Evolutionary conservation across 208 protist genomes (phyloP).

Genomic region (Porcisia hertigi): DNA sequence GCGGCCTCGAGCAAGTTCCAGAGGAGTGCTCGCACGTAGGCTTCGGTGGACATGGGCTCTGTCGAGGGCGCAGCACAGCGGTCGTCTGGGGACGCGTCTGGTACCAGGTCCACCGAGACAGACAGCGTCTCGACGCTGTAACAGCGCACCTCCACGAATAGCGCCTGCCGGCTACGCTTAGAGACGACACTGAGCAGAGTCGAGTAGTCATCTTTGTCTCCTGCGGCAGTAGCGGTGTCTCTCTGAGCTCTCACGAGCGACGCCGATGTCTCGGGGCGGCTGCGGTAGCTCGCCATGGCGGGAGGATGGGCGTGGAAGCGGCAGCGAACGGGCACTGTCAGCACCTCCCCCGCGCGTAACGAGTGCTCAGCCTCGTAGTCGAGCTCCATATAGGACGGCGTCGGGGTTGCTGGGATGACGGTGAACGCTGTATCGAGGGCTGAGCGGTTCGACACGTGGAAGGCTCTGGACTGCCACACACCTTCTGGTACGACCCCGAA

Average conservation of each 20-base stretch:
- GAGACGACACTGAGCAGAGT: conserved; percentile 62
- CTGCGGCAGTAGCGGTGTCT: not conserved
- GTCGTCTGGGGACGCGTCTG: not conserved
- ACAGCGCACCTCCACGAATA: conserved; percentile 71
- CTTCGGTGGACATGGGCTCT: conserved; percentile 12
- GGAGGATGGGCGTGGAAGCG: conserved; percentile 37
- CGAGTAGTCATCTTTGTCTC: conserved; percentile 36
- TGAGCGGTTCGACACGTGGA: conserved; percentile 73
- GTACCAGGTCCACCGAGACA: conserved; percentile 62
- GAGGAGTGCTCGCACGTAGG: conserved; percentile 44
- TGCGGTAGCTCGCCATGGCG: not conserved
- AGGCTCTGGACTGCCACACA: conserved; percentile 61
- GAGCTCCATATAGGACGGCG: conserved; percentile 63
- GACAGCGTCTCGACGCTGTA: conserved; percentile 62
- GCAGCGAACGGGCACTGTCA: conserved; percentile 60
- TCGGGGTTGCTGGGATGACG: conserved; percentile 38
- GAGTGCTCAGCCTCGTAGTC: conserved; percentile 39
- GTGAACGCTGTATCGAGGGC: conserved; percentile 82
- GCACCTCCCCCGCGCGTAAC: conserved; percentile 58
- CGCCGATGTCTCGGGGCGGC: not conserved
- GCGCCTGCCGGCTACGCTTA: conserved; percentile 49
- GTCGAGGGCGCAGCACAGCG: not conserved
- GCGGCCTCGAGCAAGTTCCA: conserved; percentile 33
- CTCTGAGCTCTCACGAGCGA: not conserved
- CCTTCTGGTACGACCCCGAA: conserved; percentile 73